A percentile compares a stretch with the other conserved stretches of the same genome.
phyloP scores from a whole-genome alignment of 129 eudicot species.

The Escallonia herrerae region DNA sequence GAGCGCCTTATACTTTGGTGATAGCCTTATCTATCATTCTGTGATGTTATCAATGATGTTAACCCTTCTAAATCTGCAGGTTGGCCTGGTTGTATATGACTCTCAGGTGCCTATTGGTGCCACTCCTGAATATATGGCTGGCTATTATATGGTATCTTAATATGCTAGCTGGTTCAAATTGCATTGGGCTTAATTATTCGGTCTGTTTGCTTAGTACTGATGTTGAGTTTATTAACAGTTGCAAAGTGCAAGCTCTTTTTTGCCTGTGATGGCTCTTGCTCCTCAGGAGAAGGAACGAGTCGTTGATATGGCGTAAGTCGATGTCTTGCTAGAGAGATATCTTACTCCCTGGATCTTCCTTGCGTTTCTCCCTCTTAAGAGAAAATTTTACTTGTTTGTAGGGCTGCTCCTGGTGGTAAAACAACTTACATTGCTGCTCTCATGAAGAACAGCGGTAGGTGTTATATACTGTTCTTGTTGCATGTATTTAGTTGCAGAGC shows the following conservation, averaged over 20 bases:
- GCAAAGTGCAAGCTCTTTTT: slow-evolving; percentile 90
- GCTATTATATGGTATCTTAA: slow-evolving; percentile 78
- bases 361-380: slow-evolving; percentile 2
- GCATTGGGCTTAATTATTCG: no score
- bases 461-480: not conserved
- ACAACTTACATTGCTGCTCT: slow-evolving; percentile 90
- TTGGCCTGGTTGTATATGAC: slow-evolving; percentile 87
- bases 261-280: slow-evolving; percentile 97
- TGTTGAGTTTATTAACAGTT: slow-evolving; percentile 35
- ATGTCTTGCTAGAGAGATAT: not conserved
- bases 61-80: slow-evolving; percentile 30
- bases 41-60: not conserved
- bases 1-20: not conserved
- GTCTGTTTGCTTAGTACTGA: not conserved
- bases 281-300: slow-evolving; percentile 87
- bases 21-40: not conserved
- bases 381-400: slow-evolving; percentile 20
- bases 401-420: slow-evolving; percentile 99
- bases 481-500: no score
- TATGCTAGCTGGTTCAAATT: not conserved
- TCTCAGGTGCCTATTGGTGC: slow-evolving; percentile 3
- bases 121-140: slow-evolving; percentile 12
- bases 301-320: slow-evolving; percentile 92
- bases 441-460: slow-evolving; percentile 88
- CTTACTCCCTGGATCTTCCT: no score